Conservation (phyloP, 305 asterid species). For the Vinca major region DNA sequence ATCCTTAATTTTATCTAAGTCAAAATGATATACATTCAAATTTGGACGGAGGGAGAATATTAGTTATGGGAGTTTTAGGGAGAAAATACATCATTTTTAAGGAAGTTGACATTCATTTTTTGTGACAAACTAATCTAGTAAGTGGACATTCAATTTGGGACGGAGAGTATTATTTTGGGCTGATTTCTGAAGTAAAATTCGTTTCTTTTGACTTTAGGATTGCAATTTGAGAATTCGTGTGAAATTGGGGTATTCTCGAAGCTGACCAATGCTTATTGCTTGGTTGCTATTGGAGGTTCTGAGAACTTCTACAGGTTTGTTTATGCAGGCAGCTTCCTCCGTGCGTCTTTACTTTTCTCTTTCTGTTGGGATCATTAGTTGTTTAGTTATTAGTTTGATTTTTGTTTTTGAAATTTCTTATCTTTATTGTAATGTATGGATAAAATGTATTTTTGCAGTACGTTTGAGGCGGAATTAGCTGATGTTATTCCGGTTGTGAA, state of each 20-base stretch:
- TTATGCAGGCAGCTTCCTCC: background rate
- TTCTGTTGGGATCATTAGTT: background rate
- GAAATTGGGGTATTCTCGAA: constrained; percentile 88
- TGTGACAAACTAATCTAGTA: no score
- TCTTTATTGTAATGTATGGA: constrained; percentile 1
- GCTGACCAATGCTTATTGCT: constrained; percentile 88
- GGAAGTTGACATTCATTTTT: no score
- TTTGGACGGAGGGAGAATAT: no score
- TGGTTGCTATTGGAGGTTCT: constrained; percentile 89
- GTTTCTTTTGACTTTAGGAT: constrained; percentile 32
- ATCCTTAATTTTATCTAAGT: no score
- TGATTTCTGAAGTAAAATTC: background rate
- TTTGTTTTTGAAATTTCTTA: background rate
- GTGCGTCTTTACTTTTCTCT: background rate
- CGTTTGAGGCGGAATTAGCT: constrained; percentile 72
- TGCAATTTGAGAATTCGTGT: constrained; percentile 74
- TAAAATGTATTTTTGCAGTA: constrained; percentile 30
- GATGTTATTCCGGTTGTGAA: constrained; percentile 78
- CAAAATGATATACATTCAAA: no score
- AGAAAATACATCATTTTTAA: no score
- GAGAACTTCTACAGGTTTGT: constrained; percentile 78
- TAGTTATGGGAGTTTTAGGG: no score
- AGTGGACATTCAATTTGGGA: no score
- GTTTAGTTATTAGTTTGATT: background rate
- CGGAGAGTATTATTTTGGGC: background rate